Base-by-base conservation (phyloP, 169 alveolate species). In the Cryptosporidium ubiquitum region DNA sequence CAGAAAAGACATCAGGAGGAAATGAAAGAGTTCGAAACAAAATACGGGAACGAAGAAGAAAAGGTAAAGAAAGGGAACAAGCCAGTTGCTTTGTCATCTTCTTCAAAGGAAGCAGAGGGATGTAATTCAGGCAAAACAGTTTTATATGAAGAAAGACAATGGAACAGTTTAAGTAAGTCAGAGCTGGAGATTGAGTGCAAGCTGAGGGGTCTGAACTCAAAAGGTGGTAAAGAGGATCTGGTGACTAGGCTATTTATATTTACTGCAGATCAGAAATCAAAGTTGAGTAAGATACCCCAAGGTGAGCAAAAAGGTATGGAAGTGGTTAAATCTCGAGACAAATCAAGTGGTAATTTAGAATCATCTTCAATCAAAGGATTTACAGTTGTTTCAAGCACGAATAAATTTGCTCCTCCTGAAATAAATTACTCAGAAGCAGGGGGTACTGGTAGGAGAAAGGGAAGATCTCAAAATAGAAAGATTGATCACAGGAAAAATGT, bases 121-220 rank as follows among this genome's bases (percentile, higher is more conserved):
- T 20, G 39, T 12, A 9, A 61, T 39, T 37, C 52, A 3, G 71
- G 9, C 14, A 73, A 73, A 61, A 55, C 51, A 9, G 7, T 73
- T 12, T 3, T 73, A 7, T 73, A 33, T 73, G 89, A 79, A n/a
- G 89, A 79, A 49, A 60, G 49, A 6, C 89, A 79, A 29, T 79
- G 89, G 89, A 79, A 64, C 16, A 79, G 89, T 79, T 79, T 79
- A 44, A 79, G 89, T 61, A 79, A 61, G 52, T 61, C 89, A 16
- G 89, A 79, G 35, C 66, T 79, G 20, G 89, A 79, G 55, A 10
- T 49, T 12, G 89, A 79, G 39, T 79, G 89, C 52, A 58, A 64
- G 69, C 10, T 61, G 39, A 57, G 89, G 33, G 89, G 89, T 14
- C 14, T 79, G 10, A 79, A 79, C 31, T 79, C 89, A 6, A 79